Evolutionary conservation across 768 basidiomycete genomes (phyloP), one percentile per base, ranked within the genome.

Genomic region (Collybia sp.): DNA sequence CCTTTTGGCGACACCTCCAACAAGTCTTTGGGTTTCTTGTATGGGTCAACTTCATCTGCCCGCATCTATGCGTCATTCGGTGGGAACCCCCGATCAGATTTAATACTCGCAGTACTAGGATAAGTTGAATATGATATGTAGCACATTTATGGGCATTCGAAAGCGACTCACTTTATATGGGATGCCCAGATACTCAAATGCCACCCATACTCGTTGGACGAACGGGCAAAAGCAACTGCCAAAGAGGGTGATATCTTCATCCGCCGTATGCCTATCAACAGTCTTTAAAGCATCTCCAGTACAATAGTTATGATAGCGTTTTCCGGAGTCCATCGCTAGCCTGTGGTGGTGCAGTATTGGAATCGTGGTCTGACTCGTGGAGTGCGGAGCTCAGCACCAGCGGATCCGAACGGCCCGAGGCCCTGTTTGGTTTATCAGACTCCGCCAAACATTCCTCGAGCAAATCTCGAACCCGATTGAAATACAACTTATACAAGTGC

Each of bases 1-100:
- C 90, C 88, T 55, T 88, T 88, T 1, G 89, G 88, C 12, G 88
- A 90, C 13, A 89, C 70, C 32, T 86, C 79, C n/a, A 93, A 70
- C 15, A 93, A 75, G 30, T 88, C 87, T 41, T 78, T 62, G 0
- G 89, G 86, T 53, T 91, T 93, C 64, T 81, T 80, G 69, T 91
- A 90, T 15, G 87, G 85, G 62, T 89, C 84, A 20, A 88, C 84
- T 63, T 89, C 87, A 54, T 84, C 87, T 88, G 38, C 17, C 17
- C 42, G 36, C 36, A 19, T 16, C 8, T 16, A 18, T 34, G 8
- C 11, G 25, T 25, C 25, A 25, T 25, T 25, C 25, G 25, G 8
- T 8, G 25, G 8, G 25, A 25, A 25, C 25, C 25, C 25, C 25
- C 3, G 25, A 25, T 25, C 25, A 3, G 8, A 4, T 25, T 25